phyloP scores from a whole-genome alignment of 2,329 filamentous ascomycete species.

The Tolypocladium nubicola region DNA sequence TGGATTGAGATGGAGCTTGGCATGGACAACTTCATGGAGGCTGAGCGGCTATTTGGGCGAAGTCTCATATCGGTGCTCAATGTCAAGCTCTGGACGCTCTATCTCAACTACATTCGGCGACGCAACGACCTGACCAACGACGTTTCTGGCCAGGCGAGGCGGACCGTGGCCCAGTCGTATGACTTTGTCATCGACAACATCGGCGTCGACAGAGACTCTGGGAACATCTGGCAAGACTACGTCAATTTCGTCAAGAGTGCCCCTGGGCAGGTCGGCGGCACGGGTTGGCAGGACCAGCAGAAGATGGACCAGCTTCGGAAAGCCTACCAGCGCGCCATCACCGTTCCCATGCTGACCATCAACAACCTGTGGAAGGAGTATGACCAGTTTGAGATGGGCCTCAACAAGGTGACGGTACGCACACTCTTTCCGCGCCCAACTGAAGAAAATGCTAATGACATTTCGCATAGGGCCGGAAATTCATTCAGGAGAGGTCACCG shows the following conservation, averaged over 20 bases:
- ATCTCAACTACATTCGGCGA: conserved; percentile 89
- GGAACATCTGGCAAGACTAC: conserved; percentile 87
- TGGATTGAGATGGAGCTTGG: conserved; percentile 87
- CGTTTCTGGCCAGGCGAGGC: conserved; percentile 62
- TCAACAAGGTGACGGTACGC: conserved; percentile 82
- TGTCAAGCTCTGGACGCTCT: conserved; percentile 82
- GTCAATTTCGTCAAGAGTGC: conserved; percentile 85
- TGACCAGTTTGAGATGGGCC: conserved; percentile 84
- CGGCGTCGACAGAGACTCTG: conserved; percentile 84
- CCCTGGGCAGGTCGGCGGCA: conserved; percentile 76
- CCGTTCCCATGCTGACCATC: conserved; percentile 73
- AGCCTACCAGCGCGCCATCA: conserved; percentile 83
- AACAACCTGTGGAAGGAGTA: conserved; percentile 94
- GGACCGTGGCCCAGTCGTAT: conserved; percentile 75
- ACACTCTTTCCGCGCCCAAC: conserved; percentile 2
- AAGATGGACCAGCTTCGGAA: conserved; percentile 94
- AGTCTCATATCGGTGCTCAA: conserved; percentile 72
- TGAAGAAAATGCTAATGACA: conserved; percentile 6
- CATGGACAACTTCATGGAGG: conserved; percentile 67
- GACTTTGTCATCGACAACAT: conserved; percentile 86
- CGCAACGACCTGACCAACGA: conserved; percentile 79
- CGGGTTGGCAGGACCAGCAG: conserved; percentile 90
- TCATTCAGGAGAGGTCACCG: conserved; percentile 84
- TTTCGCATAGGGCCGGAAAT: conserved; percentile 68
- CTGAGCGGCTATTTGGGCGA: conserved; percentile 75